phyloP scores from a whole-genome alignment of 2,329 filamentous ascomycete species.

The Mariannaea elegans region DNA sequence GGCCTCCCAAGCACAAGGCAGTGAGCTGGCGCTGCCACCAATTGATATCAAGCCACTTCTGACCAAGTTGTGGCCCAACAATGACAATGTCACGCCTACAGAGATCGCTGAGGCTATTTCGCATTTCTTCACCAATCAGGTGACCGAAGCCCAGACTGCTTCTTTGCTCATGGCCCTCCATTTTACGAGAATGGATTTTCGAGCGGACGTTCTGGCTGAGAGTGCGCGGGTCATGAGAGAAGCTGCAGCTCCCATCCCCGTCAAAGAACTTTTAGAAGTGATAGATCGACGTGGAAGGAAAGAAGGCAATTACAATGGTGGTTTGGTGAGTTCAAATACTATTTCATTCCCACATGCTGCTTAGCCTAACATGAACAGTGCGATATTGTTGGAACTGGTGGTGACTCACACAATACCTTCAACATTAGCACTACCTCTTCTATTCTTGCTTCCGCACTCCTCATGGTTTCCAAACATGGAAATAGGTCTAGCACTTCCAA shows the following conservation, averaged over 20 bases:
- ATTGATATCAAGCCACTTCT: conserved; percentile 76
- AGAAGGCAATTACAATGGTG: conserved; percentile 81
- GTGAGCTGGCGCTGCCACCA: conserved; percentile 42
- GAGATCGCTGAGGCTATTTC: conserved; percentile 93
- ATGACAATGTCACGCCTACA: conserved; percentile 69
- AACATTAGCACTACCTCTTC: conserved; percentile 97
- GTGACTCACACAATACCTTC: conserved; percentile 96
- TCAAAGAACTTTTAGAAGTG: conserved; percentile 65
- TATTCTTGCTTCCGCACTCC: conserved; percentile 85
- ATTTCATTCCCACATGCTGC: background rate
- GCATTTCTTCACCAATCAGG: conserved; percentile 87
- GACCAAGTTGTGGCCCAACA: conserved; percentile 73
- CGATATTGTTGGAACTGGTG: conserved; percentile 97
- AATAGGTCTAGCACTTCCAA: conserved; percentile 96
- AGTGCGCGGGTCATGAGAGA: conserved; percentile 86
- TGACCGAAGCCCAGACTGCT: conserved; percentile 88
- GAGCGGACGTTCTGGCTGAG: conserved; percentile 85
- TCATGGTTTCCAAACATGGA: conserved; percentile 93
- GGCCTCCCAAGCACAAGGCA: conserved; percentile 41
- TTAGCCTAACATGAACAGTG: conserved; percentile 55
- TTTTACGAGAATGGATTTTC: conserved; percentile 86
- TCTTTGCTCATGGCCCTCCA: conserved; percentile 90
- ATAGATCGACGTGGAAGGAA: conserved; percentile 68
- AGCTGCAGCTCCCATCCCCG: conserved; percentile 78
- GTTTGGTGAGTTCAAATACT: conserved; percentile 71